Percentiles rank a stretch among this genome's conserved stretches.
These are phyloP conservation scores for Chrysochromulina tobinii DNA, from an alignment of 78 protist species.

Conservation along the genomic window DNA sequence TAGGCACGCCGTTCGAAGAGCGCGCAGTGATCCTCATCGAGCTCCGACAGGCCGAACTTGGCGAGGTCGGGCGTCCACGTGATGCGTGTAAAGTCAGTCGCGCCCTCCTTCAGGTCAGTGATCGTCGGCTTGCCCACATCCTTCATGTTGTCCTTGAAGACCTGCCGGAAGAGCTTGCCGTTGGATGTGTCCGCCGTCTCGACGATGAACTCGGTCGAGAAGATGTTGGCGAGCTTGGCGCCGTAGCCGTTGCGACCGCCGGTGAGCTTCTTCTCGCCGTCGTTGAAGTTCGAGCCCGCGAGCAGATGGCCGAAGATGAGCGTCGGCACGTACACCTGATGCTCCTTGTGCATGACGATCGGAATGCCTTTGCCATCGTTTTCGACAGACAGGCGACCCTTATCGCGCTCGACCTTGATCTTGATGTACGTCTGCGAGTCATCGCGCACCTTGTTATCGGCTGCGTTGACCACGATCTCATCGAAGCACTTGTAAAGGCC, in stretches of 20 bases:
- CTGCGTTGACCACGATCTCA: no score
- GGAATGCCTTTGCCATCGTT: no score
- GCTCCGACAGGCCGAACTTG: constrained; percentile 21
- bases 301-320: no score
- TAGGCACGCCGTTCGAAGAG: no score
- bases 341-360: no score
- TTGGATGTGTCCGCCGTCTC: constrained; percentile 47
- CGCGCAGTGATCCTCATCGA: no score
- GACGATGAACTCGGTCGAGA: constrained; percentile 62
- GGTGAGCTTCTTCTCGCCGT: neutral
- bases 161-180: neutral
- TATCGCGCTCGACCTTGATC: no score
- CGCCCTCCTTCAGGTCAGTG: neutral
- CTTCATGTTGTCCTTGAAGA: neutral
- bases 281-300: constrained; percentile 70
- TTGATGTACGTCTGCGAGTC: no score
- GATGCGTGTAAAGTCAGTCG: constrained; percentile 35
- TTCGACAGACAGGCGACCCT: no score
- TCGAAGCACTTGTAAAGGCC: no score
- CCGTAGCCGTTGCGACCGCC: constrained; percentile 94
- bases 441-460: no score
- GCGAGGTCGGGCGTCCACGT: constrained; percentile 44
- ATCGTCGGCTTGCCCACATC: neutral
- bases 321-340: no score
- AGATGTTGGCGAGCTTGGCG: constrained; percentile 97